phyloP scores from a whole-genome alignment of 805 yeast species.

The Teunomyces cretensis region DNA sequence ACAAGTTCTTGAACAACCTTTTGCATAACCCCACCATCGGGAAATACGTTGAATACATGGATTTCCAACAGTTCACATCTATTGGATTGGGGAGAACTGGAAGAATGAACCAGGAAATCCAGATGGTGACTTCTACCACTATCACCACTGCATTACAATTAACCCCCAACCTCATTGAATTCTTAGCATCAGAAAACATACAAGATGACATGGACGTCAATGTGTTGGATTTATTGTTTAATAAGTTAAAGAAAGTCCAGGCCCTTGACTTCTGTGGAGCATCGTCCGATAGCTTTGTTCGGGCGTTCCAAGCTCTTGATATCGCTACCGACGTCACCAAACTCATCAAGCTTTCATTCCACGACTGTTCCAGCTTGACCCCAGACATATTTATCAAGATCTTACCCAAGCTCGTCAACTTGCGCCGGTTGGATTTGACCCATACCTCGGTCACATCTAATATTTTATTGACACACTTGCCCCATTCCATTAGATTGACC shows the following conservation, averaged over 20 bases:
- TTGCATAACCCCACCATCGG: slow-evolving; percentile 47
- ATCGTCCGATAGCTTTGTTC: slow-evolving; percentile 59
- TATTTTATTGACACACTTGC: slow-evolving; percentile 52
- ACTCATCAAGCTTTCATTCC: slow-evolving; percentile 62
- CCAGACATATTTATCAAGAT: slow-evolving; percentile 53
- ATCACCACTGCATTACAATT: slow-evolving; percentile 59
- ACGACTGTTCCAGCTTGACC: slow-evolving; percentile 82
- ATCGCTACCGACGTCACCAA: slow-evolving; percentile 18
- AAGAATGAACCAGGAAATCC: slow-evolving; percentile 86
- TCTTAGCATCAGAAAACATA: slow-evolving; percentile 80
- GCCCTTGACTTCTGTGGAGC: slow-evolving; percentile 90
- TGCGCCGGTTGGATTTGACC: slow-evolving; percentile 72
- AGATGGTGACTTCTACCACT: slow-evolving; percentile 80
- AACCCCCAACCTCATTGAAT: slow-evolving; percentile 72
- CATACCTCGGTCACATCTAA: slow-evolving; percentile 75
- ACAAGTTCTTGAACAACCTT: slow-evolving; percentile 61
- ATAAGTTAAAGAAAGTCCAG: slow-evolving; percentile 53
- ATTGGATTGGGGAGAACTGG: slow-evolving; percentile 89
- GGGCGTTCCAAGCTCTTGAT: slow-evolving; percentile 51
- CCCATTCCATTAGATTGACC: slow-evolving; percentile 59
- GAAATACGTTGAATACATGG: slow-evolving; percentile 69
- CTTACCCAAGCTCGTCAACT: slow-evolving; percentile 53
- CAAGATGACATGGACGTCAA: slow-evolving; percentile 72
- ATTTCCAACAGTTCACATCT: slow-evolving; percentile 85
- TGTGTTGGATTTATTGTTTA: slow-evolving; percentile 58